Evolutionary conservation across 306 rosid species (phyloP), one percentile per base, ranked within the genome.

Genomic region (Cucumis cinereus): DNA sequence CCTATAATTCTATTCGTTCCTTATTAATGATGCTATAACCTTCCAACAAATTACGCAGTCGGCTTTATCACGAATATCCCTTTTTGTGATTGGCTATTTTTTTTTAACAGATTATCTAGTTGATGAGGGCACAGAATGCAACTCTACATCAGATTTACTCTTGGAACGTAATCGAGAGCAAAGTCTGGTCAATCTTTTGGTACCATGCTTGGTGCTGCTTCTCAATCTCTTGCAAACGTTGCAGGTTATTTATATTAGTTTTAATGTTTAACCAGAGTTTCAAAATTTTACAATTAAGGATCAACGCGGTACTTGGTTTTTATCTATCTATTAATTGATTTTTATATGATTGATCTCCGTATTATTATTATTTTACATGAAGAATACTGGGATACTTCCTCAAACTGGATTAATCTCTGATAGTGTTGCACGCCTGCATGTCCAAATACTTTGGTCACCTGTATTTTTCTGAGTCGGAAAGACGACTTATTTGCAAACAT

Each of bases 121-220:
- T 59, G 99, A 94, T n/a, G 99, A 94, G 88, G 96, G 97, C 73
- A 88, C 97, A 22, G 98, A 94, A 74, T 89, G 96, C 91, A 94
- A 92, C 83, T 79, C 92, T 79, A 89, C 99, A 10, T 92, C 97
- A 81, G 99, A 94, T 84, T 84, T 94, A 76, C 88, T 92, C 12
- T 61, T 85, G 84, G 99, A 94, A 81, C 99, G 95, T 73, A 86
- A 86, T 81, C 92, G 96, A 77, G 99, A 94, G 81, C 90, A 89
- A 83, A 85, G 89, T 80, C 73, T 92, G 53, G 87, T 94, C 84
- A 97, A 94, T 90, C 97, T 94, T 68, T 81, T 94, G 89, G 90
- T 94, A 76, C 97, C 99, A 77, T 84, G 92, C 47, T 83, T 94
- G 75, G 89, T 85, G 84, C 74, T 94, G 74, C 78, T 94, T 84